Conservation (phyloP, 2,329 filamentous ascomycete species). For the Hypoxylon sp. region DNA sequence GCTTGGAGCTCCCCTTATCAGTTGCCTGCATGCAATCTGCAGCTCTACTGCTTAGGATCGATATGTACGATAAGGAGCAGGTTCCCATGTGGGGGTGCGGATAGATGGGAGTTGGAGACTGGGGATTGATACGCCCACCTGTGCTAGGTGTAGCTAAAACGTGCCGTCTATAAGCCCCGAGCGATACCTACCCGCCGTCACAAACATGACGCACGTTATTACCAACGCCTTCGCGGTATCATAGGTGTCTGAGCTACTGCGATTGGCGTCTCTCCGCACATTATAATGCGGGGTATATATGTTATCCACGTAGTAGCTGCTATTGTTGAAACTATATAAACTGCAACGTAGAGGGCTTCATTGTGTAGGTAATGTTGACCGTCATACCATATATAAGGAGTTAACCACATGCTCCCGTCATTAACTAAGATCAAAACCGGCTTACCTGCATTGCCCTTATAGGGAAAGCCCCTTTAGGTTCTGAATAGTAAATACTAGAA, state of each 20-base stretch:
- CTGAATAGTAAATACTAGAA: not conserved
- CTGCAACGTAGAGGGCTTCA: not conserved
- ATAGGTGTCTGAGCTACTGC: slow-evolving; percentile 20
- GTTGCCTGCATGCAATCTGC: slow-evolving; percentile 28
- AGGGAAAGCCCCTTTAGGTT: not conserved
- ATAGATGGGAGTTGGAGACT: slow-evolving; percentile 18
- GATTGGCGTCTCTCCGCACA: slow-evolving; percentile 34
- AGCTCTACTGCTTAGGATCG: slow-evolving; percentile 20
- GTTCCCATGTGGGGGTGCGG: slow-evolving; percentile 24
- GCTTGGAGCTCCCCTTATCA: slow-evolving; percentile 37
- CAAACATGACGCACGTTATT: slow-evolving; percentile 30
- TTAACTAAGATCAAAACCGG: not conserved
- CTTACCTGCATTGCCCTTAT: not conserved
- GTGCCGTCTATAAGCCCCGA: slow-evolving; percentile 1
- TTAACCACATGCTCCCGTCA: not conserved
- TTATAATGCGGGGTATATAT: slow-evolving; percentile 47
- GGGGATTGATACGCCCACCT: slow-evolving; percentile 18
- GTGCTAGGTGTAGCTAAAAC: slow-evolving; percentile 17
- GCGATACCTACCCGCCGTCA: slow-evolving; percentile 8
- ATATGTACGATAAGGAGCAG: slow-evolving; percentile 30
- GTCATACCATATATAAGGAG: not conserved
- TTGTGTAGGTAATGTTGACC: not conserved
- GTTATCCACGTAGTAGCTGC: not conserved
- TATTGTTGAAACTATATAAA: slow-evolving; percentile 18
- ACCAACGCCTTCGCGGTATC: slow-evolving; percentile 29